A percentile compares a stretch with the other conserved stretches of the same genome.
These are phyloP conservation scores for Coffea canephora DNA, from an alignment of 257 asterid species.

Conservation along the genomic window DNA sequence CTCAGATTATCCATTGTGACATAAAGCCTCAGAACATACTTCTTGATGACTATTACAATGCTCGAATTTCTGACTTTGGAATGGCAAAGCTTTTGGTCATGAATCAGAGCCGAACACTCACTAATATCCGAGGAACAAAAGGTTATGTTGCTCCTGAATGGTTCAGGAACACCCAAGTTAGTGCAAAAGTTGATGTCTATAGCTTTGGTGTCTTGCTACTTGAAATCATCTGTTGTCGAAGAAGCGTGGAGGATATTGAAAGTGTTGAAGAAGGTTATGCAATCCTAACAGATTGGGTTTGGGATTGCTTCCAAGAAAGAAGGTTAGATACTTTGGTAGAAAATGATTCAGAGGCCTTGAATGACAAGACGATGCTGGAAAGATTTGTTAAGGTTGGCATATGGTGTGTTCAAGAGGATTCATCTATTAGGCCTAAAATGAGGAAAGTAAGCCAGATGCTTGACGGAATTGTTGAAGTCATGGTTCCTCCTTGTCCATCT, in stretches of 20 bases:
- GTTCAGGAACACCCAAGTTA: too few species aligned
- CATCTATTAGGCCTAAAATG: constrained; percentile 55
- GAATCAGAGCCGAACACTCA: too few species aligned
- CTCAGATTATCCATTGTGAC: constrained; percentile 55
- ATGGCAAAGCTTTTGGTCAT: constrained; percentile 3
- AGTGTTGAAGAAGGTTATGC: constrained; percentile 26
- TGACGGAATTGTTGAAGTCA: constrained; percentile 50
- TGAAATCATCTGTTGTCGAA: too few species aligned
- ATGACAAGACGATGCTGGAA: constrained; percentile 31
- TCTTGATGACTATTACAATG: constrained; percentile 39
- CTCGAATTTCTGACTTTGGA: constrained; percentile 57
- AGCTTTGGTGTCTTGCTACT: too few species aligned
- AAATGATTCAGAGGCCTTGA: constrained; percentile 38
- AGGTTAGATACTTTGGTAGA: constrained; percentile 33
- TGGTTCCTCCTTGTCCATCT: constrained; percentile 39
- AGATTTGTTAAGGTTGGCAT: constrained; percentile 53
- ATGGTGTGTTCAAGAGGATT: constrained; percentile 71
- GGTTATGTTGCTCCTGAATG: too few species aligned
- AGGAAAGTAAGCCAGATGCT: constrained; percentile 50
- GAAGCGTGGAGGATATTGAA: too few species aligned
- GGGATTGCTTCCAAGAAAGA: constrained; percentile 39
- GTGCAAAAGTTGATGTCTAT: too few species aligned
- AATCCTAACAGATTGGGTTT: constrained; percentile 44
- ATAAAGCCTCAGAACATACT: constrained; percentile 64
- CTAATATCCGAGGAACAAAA: too few species aligned